A percentile compares a stretch with the other conserved stretches of the same genome.
These are phyloP conservation scores for Coemansia sp. DNA, from an alignment of 192 early-diverging fungal species.

Conservation along the genomic window DNA sequence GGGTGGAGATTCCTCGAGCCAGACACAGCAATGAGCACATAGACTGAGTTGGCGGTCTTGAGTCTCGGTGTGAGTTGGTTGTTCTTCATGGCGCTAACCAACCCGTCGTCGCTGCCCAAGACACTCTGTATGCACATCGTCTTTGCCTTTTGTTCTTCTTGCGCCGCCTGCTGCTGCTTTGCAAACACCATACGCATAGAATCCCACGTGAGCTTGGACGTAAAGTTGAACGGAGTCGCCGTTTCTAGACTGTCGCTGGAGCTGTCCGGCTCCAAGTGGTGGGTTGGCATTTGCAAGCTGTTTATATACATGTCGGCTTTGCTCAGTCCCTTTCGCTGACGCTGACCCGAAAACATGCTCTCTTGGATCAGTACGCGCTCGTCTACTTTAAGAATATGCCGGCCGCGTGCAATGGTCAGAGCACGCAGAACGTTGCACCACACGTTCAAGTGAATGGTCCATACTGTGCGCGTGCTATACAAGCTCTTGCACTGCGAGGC, in stretches of 20 bases:
- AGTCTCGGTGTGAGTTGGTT: constrained; percentile 19
- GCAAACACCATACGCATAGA: constrained; percentile 42
- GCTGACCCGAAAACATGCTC: constrained; percentile 52
- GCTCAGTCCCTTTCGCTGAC: constrained; percentile 42
- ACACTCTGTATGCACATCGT: constrained; percentile 17
- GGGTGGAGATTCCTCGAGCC: constrained; percentile 22
- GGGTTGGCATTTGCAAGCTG: constrained; percentile 17
- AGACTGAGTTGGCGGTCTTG: constrained; percentile 19
- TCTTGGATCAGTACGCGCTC: constrained; percentile 54
- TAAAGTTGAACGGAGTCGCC: constrained; percentile 39
- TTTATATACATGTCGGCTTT: constrained; percentile 41
- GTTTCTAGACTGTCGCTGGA: constrained; percentile 22
- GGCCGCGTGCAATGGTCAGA: constrained; percentile 43
- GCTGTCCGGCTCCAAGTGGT: constrained; percentile 16
- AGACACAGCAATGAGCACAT: constrained; percentile 22
- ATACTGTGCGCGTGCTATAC: constrained; percentile 24
- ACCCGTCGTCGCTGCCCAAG: constrained; percentile 6
- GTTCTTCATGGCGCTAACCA: constrained; percentile 3
- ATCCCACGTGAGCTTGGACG: constrained; percentile 39
- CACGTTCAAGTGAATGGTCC: constrained; percentile 42
- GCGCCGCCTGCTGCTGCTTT: not conserved
- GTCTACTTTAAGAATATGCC: constrained; percentile 42
- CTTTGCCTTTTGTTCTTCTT: constrained; percentile 13
- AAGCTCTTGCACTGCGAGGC: constrained; percentile 18
- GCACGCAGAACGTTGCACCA: constrained; percentile 51